Base-by-base conservation (phyloP, 2,329 filamentous ascomycete species). In the Fusarium beomiforme region DNA sequence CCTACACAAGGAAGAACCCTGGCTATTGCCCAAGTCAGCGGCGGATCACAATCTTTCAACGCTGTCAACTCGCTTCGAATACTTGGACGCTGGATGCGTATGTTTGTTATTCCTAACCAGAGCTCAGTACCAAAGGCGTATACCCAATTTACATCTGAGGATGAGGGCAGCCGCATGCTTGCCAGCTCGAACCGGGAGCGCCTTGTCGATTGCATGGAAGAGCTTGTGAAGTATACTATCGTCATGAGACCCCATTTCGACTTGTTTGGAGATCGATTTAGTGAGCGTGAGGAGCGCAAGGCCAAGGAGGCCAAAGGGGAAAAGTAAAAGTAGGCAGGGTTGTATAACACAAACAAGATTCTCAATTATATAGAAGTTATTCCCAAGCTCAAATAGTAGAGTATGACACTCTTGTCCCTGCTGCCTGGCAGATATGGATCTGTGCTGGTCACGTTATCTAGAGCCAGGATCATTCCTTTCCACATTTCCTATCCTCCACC, bases 211-310 rank as follows among this genome's bases (percentile, higher is more conserved):
- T 59, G 46, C 6, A 59, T 59, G 36, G 56, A 59, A 23, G 56
- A 59, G 36, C 56, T 59, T 6, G 56, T 59, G 3, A 59, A 59
- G 29, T 59, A 59, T 10, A 59, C 46, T 2, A 59, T 59, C 8
- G 36, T 59, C 6, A 59, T 59, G 56, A 53, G 56, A 3, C 56
- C 56, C 3, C 56, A 53, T 34, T 59, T 59, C 4, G 46, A 59
- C 14, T 37, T 59, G 2, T 59, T 59, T 29, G 56, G 56, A 2
- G 46, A 59, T 59, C 56, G 56, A 0, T 59, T 26, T 6, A 59
- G 56, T 42, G 56, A 59, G 7, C 46, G 56, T 7, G 56, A 59
- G 14, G 56, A 59, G 29, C 37, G 23, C n/a, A 53, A n/a, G 21
- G 19, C 3, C 0, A 42, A 53, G 9, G 41, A 56, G 0, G 42